These are phyloP conservation scores for Periglandula ipomoeae DNA, from an alignment of 2,329 filamentous ascomycete species.

Conservation along the genomic window DNA sequence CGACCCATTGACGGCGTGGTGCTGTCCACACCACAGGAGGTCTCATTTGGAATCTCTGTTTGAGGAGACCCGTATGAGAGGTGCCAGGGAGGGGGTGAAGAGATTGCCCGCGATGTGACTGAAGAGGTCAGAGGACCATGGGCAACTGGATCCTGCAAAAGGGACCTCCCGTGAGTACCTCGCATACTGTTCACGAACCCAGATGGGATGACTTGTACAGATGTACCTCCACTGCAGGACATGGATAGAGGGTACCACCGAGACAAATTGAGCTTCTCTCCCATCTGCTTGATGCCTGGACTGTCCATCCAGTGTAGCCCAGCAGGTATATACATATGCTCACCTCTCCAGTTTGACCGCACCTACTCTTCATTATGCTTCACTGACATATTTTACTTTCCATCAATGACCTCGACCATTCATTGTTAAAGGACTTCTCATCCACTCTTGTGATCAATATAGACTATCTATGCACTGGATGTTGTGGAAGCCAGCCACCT, in stretches of 20 bases:
- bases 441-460: neutral
- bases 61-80: neutral
- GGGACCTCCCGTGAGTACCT: neutral
- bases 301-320: neutral
- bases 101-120: neutral
- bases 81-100: neutral
- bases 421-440: too few relatives aligned
- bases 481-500: neutral
- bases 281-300: neutral
- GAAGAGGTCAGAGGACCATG: neutral
- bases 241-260: neutral
- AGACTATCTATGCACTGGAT: neutral
- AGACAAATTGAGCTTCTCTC: neutral
- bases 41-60: too few relatives aligned
- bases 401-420: too few relatives aligned
- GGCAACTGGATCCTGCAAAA: neutral
- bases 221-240: neutral
- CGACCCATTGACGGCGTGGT: too few relatives aligned
- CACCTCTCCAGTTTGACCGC: neutral
- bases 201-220: neutral
- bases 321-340: slow-evolving; percentile 4
- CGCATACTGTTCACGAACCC: neutral
- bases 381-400: too few relatives aligned
- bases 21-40: too few relatives aligned
- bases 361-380: neutral